Evolutionary conservation across 1,139 yeast genomes (phyloP).

Genomic region (Suhomyces chickasaworum): DNA sequence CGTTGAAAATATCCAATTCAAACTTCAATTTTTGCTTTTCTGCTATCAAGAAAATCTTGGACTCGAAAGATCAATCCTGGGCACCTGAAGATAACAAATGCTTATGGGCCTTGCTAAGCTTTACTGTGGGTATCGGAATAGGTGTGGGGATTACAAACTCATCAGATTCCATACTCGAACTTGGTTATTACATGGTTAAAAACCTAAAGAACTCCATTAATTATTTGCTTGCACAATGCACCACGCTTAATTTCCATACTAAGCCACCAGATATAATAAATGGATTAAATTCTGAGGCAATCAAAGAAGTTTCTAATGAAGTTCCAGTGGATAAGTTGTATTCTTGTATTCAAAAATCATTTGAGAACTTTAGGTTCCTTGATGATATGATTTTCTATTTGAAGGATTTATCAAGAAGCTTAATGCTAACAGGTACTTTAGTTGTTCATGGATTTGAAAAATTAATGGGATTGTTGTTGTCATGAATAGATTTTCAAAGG

Average conservation of each 20-base stretch:
- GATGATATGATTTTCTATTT: constrained; percentile 10
- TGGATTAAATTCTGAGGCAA: constrained; percentile 1
- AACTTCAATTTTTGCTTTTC: constrained; percentile 23
- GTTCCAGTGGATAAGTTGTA: constrained; percentile 3
- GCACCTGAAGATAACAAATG: constrained; percentile 3
- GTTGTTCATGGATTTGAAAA: constrained; percentile 35
- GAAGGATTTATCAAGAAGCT: constrained; percentile 11
- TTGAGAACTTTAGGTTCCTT: constrained; percentile 7
- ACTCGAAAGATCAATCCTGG: constrained; percentile 8
- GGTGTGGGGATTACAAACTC: constrained; percentile 34
- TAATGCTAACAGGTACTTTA: constrained; percentile 23
- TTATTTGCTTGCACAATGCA: constrained; percentile 4
- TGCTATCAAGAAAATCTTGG: constrained; percentile 18
- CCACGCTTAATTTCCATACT: not conserved
- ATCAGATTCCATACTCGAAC: constrained; percentile 21
- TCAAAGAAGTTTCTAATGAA: constrained; percentile 1
- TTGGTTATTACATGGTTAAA: constrained; percentile 18
- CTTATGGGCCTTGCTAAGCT: constrained; percentile 23
- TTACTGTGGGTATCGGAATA: constrained; percentile 39
- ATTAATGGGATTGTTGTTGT: constrained; percentile 15
- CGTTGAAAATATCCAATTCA: constrained; percentile 33
- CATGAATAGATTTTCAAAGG: constrained; percentile 1
- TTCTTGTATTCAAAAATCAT: not conserved
- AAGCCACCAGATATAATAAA: constrained; percentile 1
- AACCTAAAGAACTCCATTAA: constrained; percentile 5